Conservation (phyloP, 768 basidiomycete species). For the Albatrellus ellisii region DNA sequence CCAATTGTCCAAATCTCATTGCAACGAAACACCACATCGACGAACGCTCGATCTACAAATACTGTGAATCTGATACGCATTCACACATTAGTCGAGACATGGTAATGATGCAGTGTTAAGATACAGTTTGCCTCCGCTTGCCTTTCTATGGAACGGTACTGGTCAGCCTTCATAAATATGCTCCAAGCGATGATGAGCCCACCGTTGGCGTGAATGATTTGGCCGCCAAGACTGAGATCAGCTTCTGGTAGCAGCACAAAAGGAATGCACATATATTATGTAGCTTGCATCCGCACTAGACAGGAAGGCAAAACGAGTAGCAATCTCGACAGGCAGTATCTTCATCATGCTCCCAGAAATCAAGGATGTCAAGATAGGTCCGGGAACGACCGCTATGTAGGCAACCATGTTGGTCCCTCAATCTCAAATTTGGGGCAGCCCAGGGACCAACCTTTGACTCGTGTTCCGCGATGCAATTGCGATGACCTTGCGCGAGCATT, state of each 20-base stretch:
- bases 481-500: constrained; percentile 24
- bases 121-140: no score
- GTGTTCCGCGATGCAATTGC: constrained; percentile 29
- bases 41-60: no score
- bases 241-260: background rate
- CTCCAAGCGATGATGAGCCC: constrained; percentile 18
- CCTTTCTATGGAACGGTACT: background rate
- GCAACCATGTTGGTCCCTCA: background rate
- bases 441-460: constrained; percentile 25
- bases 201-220: constrained; percentile 20
- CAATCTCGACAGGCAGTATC: constrained; percentile 38
- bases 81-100: no score
- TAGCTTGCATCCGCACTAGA: constrained; percentile 33
- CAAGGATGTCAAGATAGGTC: constrained; percentile 37
- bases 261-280: constrained; percentile 19
- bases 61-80: no score
- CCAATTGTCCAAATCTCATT: no score
- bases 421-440: background rate
- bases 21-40: no score
- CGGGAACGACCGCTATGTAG: constrained; percentile 25
- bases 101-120: no score
- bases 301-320: constrained; percentile 34
- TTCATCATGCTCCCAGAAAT: constrained; percentile 26
- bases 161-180: background rate
- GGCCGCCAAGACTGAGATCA: constrained; percentile 12